A percentile compares a stretch with the other conserved stretches of the same genome.
These are phyloP conservation scores for Fusarium sp. DNA, from an alignment of 2,329 filamentous ascomycete species.

Conservation along the genomic window DNA sequence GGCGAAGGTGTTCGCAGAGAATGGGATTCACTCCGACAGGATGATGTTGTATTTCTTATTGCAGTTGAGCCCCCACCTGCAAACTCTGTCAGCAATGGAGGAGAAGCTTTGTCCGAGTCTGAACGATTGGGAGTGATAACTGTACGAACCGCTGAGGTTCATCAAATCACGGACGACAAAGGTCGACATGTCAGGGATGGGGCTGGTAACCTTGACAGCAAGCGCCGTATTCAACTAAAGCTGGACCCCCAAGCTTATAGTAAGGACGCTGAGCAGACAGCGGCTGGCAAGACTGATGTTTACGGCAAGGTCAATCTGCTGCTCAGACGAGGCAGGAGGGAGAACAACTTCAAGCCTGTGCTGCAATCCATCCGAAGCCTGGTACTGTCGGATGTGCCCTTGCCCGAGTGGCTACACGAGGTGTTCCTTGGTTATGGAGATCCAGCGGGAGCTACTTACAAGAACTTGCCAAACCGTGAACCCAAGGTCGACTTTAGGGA, in stretches of 20 bases:
- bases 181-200: slow-evolving; percentile 79
- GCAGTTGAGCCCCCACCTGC: slow-evolving; percentile 76
- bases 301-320: slow-evolving; percentile 91
- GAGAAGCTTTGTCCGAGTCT: slow-evolving; percentile 59
- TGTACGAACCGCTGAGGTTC: slow-evolving; percentile 86
- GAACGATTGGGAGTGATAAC: slow-evolving; percentile 78
- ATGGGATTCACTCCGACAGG: slow-evolving; percentile 89
- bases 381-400: slow-evolving; percentile 85
- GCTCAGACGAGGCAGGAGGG: slow-evolving; percentile 84
- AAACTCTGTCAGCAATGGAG: slow-evolving; percentile 69
- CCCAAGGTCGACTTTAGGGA: slow-evolving; percentile 90
- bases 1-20: slow-evolving; percentile 82
- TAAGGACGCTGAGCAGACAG: slow-evolving; percentile 77
- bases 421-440: slow-evolving; percentile 99
- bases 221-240: slow-evolving; percentile 82
- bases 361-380: slow-evolving; percentile 92
- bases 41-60: slow-evolving; percentile 92
- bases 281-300: slow-evolving; percentile 80
- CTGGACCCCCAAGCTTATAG: slow-evolving; percentile 86
- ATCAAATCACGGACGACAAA: slow-evolving; percentile 89
- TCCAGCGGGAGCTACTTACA: slow-evolving; percentile 88
- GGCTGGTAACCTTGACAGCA: slow-evolving; percentile 73
- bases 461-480: slow-evolving; percentile 82
- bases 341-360: slow-evolving; percentile 98
- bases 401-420: slow-evolving; percentile 94